Evolutionary conservation across 129 eudicot species (phyloP).

Genomic region (Silybum marianum): DNA sequence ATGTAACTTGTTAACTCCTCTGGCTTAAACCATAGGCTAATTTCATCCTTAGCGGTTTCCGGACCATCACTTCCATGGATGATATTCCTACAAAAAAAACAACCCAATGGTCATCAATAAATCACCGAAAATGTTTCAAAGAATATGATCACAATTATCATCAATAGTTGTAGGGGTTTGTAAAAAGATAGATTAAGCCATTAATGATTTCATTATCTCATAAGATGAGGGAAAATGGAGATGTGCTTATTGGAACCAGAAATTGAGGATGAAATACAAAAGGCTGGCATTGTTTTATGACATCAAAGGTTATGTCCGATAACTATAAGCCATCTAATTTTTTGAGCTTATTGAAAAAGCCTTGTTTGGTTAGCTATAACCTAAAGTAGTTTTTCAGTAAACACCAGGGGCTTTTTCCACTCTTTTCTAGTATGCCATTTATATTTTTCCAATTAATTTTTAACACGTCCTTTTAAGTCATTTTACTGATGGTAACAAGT

Average conservation of each 20-base stretch:
- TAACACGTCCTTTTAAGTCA: not conserved
- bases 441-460: too few relatives aligned
- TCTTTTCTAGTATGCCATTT: too few relatives aligned
- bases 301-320: too few relatives aligned
- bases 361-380: too few relatives aligned
- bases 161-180: not conserved
- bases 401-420: too few relatives aligned
- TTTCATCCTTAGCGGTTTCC: slow-evolving; percentile 98
- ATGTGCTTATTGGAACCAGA: not conserved
- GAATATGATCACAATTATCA: not conserved
- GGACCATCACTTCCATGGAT: slow-evolving; percentile 99
- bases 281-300: too few relatives aligned
- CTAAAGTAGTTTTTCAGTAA: too few relatives aligned
- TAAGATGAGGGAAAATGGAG: not conserved
- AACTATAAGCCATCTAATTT: too few relatives aligned
- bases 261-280: not conserved
- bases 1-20: slow-evolving; percentile 85
- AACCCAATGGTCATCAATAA: not conserved
- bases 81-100: slow-evolving; percentile 64
- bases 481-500: not conserved
- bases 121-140: not conserved
- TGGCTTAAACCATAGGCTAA: slow-evolving; percentile 90
- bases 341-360: too few relatives aligned
- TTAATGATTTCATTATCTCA: not conserved
- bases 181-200: not conserved